Conservation (phyloP, 2,329 filamentous ascomycete genomes). For the Dryadomyces quercivorus region DNA sequence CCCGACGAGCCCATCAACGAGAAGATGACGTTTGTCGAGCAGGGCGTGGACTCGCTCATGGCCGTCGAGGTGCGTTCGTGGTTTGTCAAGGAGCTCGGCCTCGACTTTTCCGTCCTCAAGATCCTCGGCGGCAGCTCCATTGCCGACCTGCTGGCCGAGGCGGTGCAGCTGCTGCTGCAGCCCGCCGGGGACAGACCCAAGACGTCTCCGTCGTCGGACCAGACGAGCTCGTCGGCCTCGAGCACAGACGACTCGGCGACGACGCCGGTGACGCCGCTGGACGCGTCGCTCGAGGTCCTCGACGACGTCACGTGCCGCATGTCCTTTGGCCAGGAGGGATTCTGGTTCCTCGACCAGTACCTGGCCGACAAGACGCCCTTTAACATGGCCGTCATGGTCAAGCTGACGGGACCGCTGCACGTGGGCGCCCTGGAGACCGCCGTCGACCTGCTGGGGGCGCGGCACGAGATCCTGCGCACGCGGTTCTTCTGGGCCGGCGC, state of each 20-base stretch:
- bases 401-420: conserved; percentile 20
- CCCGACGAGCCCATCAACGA: neutral
- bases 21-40: neutral
- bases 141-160: neutral
- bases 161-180: neutral
- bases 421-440: conserved; percentile 20
- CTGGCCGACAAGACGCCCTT: conserved; percentile 24
- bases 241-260: neutral
- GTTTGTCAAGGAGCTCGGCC: neutral
- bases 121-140: neutral
- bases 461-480: conserved; percentile 23
- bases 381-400: conserved; percentile 23
- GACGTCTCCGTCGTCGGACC: too few relatives aligned
- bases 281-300: neutral
- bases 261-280: neutral
- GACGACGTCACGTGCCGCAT: neutral
- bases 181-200: too few relatives aligned
- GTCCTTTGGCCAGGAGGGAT: conserved; percentile 13
- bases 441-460: conserved; percentile 16
- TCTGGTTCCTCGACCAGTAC: conserved; percentile 24
- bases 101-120: neutral
- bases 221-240: neutral
- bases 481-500: conserved; percentile 16
- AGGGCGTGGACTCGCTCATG: neutral
- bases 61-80: neutral